Evolutionary conservation across 805 yeast genomes (phyloP), one percentile per base, ranked within the genome.

Genomic region (Wickerhamomyces xylosicus): DNA sequence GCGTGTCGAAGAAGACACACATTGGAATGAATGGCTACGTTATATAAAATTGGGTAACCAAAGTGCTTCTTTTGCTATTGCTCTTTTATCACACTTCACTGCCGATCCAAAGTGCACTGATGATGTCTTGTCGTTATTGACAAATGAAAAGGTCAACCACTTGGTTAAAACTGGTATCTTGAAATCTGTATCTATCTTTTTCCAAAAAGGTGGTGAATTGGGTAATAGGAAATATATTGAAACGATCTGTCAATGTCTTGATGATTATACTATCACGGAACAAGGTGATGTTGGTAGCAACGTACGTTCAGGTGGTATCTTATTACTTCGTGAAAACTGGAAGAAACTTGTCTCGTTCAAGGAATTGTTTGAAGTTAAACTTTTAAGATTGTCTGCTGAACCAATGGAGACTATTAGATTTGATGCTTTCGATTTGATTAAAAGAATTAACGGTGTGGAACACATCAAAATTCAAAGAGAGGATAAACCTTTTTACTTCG

Each of bases 261-360:
- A 80, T 44, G 96, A 89, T 49, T 86, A 87, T 54, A 74, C 95
- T 0, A 61, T 72, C 2, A 83, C 90, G 0, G 74, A 74, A 20
- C 82, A 85, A 51, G 97, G 97, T 9, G 97, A 89, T 60, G 89
- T 87, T n/a, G 97, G 97, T 2, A 74, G 85, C 35, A 71, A 76
- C 48, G 71, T 86, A 1, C 62, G 97, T 35, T 45, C 53, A 1
- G 67, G 79, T 0, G 63, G 79, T 2, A 53, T 82, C 2, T 29
- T 47, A 5, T 49, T 76, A 3, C 54, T 79, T 1, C 37, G 44
- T 0, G 33, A 47, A 1, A 64, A 69, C 44, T 31, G 49, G 3
- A 36, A 37, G 0, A 19, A 20, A 16, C 50, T 58, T 31, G 34
- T 20, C 8, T 40, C 28, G 9, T 36, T 53, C n/a, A 33, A 35